These are phyloP conservation scores for Tulasnella sp. DNA, from an alignment of 768 basidiomycete species.

Conservation along the genomic window DNA sequence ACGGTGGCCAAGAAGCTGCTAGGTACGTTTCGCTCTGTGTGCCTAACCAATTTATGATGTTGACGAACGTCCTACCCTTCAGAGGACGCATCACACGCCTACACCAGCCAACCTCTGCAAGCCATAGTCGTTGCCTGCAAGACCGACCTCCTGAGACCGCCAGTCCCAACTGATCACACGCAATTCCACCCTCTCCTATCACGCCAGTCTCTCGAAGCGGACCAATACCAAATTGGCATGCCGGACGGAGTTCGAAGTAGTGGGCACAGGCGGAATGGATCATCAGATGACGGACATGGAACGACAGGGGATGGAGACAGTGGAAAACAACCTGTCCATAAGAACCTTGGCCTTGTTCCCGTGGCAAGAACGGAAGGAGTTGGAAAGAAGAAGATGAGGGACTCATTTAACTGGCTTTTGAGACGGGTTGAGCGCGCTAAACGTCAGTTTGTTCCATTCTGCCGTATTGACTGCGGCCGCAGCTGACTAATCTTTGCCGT, in stretches of 20 bases:
- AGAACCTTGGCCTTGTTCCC: constrained; percentile 63
- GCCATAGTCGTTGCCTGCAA: constrained; percentile 81
- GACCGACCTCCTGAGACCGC: constrained; percentile 52
- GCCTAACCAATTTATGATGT: not conserved
- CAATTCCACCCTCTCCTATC: constrained; percentile 23
- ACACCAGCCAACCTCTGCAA: constrained; percentile 22
- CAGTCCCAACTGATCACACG: constrained; percentile 22
- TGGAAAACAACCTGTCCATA: constrained; percentile 10
- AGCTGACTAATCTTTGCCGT: constrained; percentile 3
- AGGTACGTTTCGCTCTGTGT: constrained; percentile 49
- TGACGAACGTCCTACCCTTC: not conserved
- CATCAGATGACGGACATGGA: constrained; percentile 4
- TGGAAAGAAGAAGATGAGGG: constrained; percentile 69
- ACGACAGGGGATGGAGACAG: constrained; percentile 11
- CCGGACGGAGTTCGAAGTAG: not conserved
- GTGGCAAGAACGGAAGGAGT: constrained; percentile 55
- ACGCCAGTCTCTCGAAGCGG: constrained; percentile 22
- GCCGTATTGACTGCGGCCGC: constrained; percentile 4
- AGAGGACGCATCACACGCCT: constrained; percentile 22
- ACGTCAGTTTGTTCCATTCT: constrained; percentile 30
- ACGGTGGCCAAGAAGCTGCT: constrained; percentile 62
- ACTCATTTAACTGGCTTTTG: constrained; percentile 70
- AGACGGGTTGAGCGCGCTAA: constrained; percentile 55
- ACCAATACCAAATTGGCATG: constrained; percentile 26
- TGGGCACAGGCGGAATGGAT: constrained; percentile 4